Percentiles rank a stretch among this genome's conserved stretches.
Evolutionary conservation across 768 basidiomycete genomes (phyloP).

Genomic region (Cystobasidiopsis lactophilus): DNA sequence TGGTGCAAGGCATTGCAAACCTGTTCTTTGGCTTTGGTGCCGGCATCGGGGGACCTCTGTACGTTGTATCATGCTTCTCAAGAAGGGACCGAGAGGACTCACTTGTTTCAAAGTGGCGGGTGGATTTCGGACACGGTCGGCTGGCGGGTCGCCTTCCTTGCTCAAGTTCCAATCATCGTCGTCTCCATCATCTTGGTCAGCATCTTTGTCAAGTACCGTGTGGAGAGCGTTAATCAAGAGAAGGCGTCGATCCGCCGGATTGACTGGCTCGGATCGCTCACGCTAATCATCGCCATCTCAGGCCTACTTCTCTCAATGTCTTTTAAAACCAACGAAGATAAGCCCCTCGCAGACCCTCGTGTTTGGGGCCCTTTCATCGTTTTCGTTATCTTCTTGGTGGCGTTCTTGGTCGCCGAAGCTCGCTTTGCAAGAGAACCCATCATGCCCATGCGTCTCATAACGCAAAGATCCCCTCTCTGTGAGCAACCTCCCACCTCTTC

Average conservation of each 20-base stretch:
- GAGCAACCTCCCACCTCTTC: neutral
- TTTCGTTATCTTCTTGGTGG: slow-evolving; percentile 34
- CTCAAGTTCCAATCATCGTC: slow-evolving; percentile 53
- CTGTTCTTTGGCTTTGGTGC: slow-evolving; percentile 50
- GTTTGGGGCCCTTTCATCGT: slow-evolving; percentile 41
- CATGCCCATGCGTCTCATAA: slow-evolving; percentile 60
- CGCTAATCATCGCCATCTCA: slow-evolving; percentile 36
- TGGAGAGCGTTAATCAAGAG: slow-evolving; percentile 29
- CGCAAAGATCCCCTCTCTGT: slow-evolving; percentile 3
- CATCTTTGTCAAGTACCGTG: slow-evolving; percentile 51
- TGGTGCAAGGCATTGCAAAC: slow-evolving; percentile 63
- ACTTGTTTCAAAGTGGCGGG: slow-evolving; percentile 25
- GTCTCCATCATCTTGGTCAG: slow-evolving; percentile 49
- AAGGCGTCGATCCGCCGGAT: slow-evolving; percentile 32
- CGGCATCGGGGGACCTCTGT: slow-evolving; percentile 17
- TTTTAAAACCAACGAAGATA: slow-evolving; percentile 29
- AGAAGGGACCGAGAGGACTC: slow-evolving; percentile 25
- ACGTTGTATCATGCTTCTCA: slow-evolving; percentile 38
- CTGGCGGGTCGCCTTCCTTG: slow-evolving; percentile 67
- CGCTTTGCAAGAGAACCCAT: slow-evolving; percentile 61
- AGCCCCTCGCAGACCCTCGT: slow-evolving; percentile 45
- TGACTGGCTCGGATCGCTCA: slow-evolving; percentile 62
- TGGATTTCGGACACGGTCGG: slow-evolving; percentile 15
- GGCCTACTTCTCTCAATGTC: slow-evolving; percentile 23
- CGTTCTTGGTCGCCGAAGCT: slow-evolving; percentile 61